phyloP scores from a whole-genome alignment of 176 grass and related monocot genomes.

The Thinopyrum elongatum region DNA sequence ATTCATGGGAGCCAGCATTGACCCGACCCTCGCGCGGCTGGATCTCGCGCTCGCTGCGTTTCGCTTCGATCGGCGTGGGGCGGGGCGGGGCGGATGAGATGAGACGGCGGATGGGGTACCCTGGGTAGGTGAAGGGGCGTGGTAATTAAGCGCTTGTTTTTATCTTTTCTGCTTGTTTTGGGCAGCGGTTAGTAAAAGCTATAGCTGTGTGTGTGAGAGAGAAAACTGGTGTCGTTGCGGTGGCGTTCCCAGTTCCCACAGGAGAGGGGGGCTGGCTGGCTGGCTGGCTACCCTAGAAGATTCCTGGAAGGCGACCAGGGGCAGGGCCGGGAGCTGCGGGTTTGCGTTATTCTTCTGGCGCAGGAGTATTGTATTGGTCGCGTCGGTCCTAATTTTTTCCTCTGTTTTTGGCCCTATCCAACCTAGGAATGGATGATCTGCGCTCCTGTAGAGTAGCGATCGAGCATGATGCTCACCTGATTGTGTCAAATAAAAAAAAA shows the following conservation, averaged over 20 bases:
- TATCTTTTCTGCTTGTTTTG: neutral
- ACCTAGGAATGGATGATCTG: neutral
- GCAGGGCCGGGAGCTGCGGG: neutral
- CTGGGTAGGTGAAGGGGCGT: conserved; percentile 1
- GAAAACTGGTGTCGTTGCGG: conserved; percentile 28
- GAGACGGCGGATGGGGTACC: neutral
- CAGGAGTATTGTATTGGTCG: neutral
- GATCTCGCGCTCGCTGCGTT: neutral
- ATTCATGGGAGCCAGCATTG: neutral
- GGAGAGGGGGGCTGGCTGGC: too few species aligned
- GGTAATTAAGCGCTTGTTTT: conserved; percentile 1
- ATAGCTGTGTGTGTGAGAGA: neutral
- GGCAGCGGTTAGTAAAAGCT: neutral
- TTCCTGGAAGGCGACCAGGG: conserved; percentile 41
- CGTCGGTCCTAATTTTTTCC: conserved; percentile 29
- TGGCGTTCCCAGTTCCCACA: conserved; percentile 20
- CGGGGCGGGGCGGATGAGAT: neutral
- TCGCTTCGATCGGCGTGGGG: neutral
- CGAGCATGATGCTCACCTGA: neutral
- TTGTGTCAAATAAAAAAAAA: neutral
- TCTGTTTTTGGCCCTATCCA: neutral
- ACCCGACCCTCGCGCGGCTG: conserved; percentile 12
- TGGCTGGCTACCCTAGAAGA: conserved; percentile 46
- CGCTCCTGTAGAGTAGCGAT: neutral
- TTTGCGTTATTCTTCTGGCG: neutral